Base-by-base conservation (phyloP, 176 grass and related monocot genomes). In the Aegilops speltoides region DNA sequence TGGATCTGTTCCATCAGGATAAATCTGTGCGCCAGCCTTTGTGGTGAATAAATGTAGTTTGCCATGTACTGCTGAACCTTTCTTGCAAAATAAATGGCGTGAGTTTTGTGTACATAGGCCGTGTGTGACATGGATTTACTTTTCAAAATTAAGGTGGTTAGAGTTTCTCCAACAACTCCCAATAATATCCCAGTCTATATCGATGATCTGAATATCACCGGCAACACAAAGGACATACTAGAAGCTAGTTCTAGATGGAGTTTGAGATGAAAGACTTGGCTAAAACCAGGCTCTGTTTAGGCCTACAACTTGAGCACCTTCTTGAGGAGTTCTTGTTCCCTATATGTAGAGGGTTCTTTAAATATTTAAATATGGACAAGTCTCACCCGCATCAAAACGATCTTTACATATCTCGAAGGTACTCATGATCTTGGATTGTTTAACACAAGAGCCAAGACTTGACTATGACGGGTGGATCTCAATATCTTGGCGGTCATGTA, bases 41-140 rank as follows among this genome's bases (percentile, higher is more conserved):
- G 60, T 9, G 62, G 20, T 85, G 13, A 38, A 64, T 59, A 72
- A 75, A 59, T 59, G 56, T 73, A 43, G 41, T 31, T 66, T 66
- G 64, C 14, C 64, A 66, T 66, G 64, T 66, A 66, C 64, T 3
- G 13, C 12, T 66, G 26, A 9, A 36, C 20, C 29, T 40, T 54
- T 19, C 8, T 26, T 19, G 31, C 17, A 48, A 79, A 86, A 83
- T 65, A 83, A 78, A 87, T 22, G 16, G 40, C 46, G 16, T 24
- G 63, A 76, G 68, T 29, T 82, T n/a, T 36, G 46, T 61, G 23
- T 20, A 38, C 34, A 57, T 24, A 54, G 14, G 23, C 12, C 1
- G 4, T 50, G 73, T 20, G 5, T 32, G 7, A 5, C 50, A 7
- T 40, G 5, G 2, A 20, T 16, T 20, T 60, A 59, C 23, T 20